phyloP scores from a whole-genome alignment of 495 filamentous ascomycete genomes.

The Talaromyces nanjingensis region DNA sequence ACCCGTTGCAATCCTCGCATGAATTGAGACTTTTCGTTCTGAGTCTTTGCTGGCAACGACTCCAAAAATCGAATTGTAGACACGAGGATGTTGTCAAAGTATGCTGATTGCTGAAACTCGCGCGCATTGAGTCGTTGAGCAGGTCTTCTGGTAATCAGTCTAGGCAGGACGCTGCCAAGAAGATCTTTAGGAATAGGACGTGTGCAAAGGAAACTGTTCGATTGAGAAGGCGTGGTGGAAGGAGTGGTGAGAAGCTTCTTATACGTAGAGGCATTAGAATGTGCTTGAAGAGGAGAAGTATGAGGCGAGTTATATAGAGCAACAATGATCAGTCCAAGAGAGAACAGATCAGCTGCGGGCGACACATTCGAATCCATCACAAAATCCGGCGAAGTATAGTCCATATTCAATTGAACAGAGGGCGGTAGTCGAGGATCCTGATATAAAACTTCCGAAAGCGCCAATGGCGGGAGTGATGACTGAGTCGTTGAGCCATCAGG shows the following conservation, averaged over 20 bases:
- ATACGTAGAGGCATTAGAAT: conserved; percentile 70
- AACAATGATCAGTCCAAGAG: conserved; percentile 79
- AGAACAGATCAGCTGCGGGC: conserved; percentile 80
- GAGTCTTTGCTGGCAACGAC: conserved; percentile 79
- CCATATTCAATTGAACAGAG: conserved; percentile 80
- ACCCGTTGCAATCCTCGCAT: conserved; percentile 82
- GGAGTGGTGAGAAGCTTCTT: conserved; percentile 72
- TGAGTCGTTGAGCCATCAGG: conserved; percentile 61
- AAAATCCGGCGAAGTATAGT: conserved; percentile 93
- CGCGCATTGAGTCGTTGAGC: conserved; percentile 80
- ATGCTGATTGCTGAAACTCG: conserved; percentile 89
- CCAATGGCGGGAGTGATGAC: conserved; percentile 65
- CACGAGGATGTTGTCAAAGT: conserved; percentile 94
- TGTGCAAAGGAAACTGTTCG: conserved; percentile 79
- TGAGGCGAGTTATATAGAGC: conserved; percentile 93
- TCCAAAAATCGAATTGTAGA: conserved; percentile 94
- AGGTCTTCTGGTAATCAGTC: conserved; percentile 77
- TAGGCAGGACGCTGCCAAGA: conserved; percentile 63
- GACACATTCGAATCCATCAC: conserved; percentile 80
- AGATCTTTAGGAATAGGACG: conserved; percentile 75
- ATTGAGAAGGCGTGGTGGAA: conserved; percentile 64
- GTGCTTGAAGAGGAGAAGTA: conserved; percentile 71
- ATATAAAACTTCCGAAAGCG: conserved; percentile 75
- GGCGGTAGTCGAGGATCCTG: conserved; percentile 76
- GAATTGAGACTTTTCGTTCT: conserved; percentile 85